These are phyloP conservation scores for Penicillium macrosclerotiorum DNA, from an alignment of 495 filamentous ascomycete species.

Conservation along the genomic window DNA sequence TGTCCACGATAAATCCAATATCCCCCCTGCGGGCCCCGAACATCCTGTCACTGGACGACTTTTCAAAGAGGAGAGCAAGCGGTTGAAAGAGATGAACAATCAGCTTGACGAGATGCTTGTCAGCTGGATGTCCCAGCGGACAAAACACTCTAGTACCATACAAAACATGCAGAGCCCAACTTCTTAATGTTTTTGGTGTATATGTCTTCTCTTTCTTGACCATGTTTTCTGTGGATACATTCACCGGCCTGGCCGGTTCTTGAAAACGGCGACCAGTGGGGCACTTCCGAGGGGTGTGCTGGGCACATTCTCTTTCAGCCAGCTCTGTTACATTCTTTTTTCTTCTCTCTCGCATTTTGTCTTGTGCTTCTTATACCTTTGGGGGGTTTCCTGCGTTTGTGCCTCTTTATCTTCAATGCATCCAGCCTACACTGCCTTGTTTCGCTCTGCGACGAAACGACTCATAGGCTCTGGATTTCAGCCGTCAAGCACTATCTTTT, in stretches of 20 bases:
- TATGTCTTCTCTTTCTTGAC: constrained; percentile 2
- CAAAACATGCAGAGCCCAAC: constrained; percentile 17
- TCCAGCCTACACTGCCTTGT: no score
- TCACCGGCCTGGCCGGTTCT: constrained; percentile 4
- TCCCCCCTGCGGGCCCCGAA: constrained; percentile 70
- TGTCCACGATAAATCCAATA: constrained; percentile 84
- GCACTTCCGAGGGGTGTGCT: no score
- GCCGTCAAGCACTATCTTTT: constrained; percentile 15
- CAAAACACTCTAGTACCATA: constrained; percentile 15
- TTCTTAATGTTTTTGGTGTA: constrained; percentile 12
- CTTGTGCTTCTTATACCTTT: no score
- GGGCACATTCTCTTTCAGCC: constrained; percentile 22
- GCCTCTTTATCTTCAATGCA: constrained; percentile 8
- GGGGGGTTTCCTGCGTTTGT: constrained; percentile 6
- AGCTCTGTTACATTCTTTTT: constrained; percentile 12
- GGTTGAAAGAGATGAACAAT: constrained; percentile 77
- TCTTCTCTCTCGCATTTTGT: neutral
- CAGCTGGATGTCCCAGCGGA: constrained; percentile 70
- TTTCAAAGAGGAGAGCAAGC: constrained; percentile 80
- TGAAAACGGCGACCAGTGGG: no score
- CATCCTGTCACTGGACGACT: constrained; percentile 80
- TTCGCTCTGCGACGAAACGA: no score
- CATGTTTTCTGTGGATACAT: constrained; percentile 16
- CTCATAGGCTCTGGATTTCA: constrained; percentile 7
- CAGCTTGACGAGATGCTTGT: constrained; percentile 84